Conservation (phyloP, 805 yeast species). For the Jamesozyma spencerorum region DNA sequence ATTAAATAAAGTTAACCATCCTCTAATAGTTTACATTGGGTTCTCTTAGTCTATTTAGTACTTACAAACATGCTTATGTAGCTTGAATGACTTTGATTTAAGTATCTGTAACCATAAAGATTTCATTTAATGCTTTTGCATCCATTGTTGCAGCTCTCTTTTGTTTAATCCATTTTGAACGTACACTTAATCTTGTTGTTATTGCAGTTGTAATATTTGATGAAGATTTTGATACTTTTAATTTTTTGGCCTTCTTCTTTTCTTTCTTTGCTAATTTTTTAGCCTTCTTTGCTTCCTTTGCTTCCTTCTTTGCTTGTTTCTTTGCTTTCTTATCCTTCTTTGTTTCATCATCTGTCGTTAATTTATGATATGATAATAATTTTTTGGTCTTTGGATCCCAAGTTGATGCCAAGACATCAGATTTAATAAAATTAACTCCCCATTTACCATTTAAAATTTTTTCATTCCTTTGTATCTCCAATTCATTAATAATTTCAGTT, state of each 20-base stretch:
- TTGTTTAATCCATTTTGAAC: slow-evolving; percentile 82
- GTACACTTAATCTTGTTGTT: slow-evolving; percentile 55
- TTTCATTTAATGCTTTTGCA: slow-evolving; percentile 79
- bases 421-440: slow-evolving; percentile 82
- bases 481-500: slow-evolving; percentile 50
- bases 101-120: slow-evolving; percentile 67
- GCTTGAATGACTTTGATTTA: slow-evolving; percentile 5
- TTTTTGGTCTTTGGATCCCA: slow-evolving; percentile 56
- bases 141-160: slow-evolving; percentile 90
- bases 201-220: slow-evolving; percentile 28
- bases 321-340: slow-evolving; percentile 13
- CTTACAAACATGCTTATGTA: too few relatives aligned
- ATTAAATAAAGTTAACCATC: too few relatives aligned
- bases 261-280: slow-evolving; percentile 22
- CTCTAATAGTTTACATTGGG: too few relatives aligned
- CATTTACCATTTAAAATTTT: slow-evolving; percentile 73
- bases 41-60: too few relatives aligned
- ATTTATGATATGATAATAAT: slow-evolving; percentile 27
- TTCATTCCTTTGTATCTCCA: slow-evolving; percentile 60
- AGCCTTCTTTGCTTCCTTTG: slow-evolving; percentile 22
- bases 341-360: slow-evolving; percentile 25
- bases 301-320: slow-evolving; percentile 21
- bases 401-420: slow-evolving; percentile 74
- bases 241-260: slow-evolving; percentile 7
- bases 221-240: slow-evolving; percentile 18